Percentiles rank a stretch among this genome's conserved stretches.
phyloP scores from a whole-genome alignment of 1,139 yeast genomes.

The Scheffersomyces quercinus region DNA sequence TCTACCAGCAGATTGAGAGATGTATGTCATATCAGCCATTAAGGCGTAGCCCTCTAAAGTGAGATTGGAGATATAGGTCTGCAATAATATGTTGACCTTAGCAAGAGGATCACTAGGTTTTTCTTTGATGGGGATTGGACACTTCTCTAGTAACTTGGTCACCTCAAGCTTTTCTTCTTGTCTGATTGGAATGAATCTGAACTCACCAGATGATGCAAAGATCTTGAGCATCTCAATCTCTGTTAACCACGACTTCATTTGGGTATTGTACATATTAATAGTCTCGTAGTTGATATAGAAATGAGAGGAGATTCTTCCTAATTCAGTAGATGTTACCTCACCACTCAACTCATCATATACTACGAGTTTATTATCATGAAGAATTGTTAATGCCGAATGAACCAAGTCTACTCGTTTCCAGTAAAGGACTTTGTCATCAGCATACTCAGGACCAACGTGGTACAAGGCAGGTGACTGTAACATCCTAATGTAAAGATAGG shows the following conservation, averaged over 20 bases:
- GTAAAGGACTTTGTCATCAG: conserved; percentile 46
- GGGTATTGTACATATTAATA: conserved; percentile 60
- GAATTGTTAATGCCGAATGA: conserved; percentile 70
- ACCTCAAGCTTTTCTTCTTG: conserved; percentile 86
- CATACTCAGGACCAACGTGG: conserved; percentile 70
- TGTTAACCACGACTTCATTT: conserved; percentile 62
- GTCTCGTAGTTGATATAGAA: conserved; percentile 80
- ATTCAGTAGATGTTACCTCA: conserved; percentile 55
- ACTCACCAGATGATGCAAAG: conserved; percentile 83
- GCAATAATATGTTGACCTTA: conserved; percentile 77
- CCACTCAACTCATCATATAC: conserved; percentile 58
- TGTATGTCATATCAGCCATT: conserved; percentile 89
- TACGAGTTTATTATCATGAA: conserved; percentile 57
- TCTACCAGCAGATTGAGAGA: conserved; percentile 93
- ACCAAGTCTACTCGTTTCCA: conserved; percentile 65
- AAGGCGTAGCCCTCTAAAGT: conserved; percentile 85
- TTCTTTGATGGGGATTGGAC: conserved; percentile 87
- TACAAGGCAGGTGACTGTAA: conserved; percentile 69
- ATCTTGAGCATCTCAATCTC: conserved; percentile 76
- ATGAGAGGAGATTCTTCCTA: conserved; percentile 85
- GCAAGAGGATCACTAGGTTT: conserved; percentile 69
- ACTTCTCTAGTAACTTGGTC: conserved; percentile 63
- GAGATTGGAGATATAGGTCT: conserved; percentile 78
- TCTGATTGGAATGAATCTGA: conserved; percentile 78
- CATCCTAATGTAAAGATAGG: conserved; percentile 85